phyloP scores from a whole-genome alignment of 169 alveolate species.

The Cryptosporidium felis region DNA sequence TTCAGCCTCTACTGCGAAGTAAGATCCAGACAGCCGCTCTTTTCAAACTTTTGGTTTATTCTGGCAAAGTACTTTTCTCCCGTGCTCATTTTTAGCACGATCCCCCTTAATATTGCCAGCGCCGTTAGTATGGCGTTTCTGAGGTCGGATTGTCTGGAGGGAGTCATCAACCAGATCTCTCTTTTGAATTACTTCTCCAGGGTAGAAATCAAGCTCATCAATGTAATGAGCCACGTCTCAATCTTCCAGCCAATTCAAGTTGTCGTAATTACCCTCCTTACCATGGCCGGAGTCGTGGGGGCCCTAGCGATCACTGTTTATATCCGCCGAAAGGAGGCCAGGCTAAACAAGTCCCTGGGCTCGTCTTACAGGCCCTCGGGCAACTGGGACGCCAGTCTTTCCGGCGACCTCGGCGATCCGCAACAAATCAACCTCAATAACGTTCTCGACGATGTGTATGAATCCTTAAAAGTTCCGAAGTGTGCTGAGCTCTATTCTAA shows the following conservation, averaged over 20 bases:
- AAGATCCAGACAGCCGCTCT: slow-evolving; percentile 59
- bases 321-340: background rate
- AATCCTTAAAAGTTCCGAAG: slow-evolving; percentile 44
- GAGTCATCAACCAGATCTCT: background rate
- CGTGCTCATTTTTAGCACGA: slow-evolving; percentile 27
- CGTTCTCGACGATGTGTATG: slow-evolving; percentile 54
- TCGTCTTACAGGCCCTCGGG: background rate
- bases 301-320: slow-evolving; percentile 8
- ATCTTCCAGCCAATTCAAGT: slow-evolving; percentile 57
- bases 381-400: background rate
- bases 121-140: background rate
- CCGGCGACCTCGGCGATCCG: background rate
- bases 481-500: slow-evolving; percentile 20
- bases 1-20: slow-evolving; percentile 53
- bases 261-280: background rate
- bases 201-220: background rate
- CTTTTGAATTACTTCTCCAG: background rate
- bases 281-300: background rate
- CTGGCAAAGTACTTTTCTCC: slow-evolving; percentile 46
- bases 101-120: slow-evolving; percentile 30
- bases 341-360: background rate
- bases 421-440: slow-evolving; percentile 14
- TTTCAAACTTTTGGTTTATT: slow-evolving; percentile 49
- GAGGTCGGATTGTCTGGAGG: slow-evolving; percentile 39
- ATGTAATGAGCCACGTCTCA: background rate